phyloP scores from a whole-genome alignment of 192 early-diverging fungal species.

The Coemansia sp. region DNA sequence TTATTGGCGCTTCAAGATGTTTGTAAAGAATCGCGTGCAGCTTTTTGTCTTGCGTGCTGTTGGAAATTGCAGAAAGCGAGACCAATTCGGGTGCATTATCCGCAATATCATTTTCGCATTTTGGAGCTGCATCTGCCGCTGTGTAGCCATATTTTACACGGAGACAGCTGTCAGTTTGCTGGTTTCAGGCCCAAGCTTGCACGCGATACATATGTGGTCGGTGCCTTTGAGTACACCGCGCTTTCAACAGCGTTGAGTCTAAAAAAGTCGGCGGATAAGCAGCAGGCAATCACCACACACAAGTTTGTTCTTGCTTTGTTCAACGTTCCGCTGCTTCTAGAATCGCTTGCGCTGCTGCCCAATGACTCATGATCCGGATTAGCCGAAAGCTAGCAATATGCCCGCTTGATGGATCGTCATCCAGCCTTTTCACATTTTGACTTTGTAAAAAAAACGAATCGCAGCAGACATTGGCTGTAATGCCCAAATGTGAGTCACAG shows the following conservation, averaged over 20 bases:
- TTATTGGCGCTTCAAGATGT: neutral
- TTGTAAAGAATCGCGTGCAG: neutral
- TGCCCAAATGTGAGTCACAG: slow-evolving; percentile 1
- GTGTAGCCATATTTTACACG: no score
- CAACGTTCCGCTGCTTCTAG: no score
- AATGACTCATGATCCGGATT: neutral
- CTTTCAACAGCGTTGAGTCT: no score
- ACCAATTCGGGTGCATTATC: slow-evolving; percentile 5
- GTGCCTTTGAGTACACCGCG: no score
- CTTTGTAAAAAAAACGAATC: neutral
- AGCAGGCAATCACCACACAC: no score
- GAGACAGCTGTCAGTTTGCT: no score
- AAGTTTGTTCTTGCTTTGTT: no score
- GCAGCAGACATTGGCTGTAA: neutral
- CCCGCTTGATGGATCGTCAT: neutral
- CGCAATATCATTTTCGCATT: neutral
- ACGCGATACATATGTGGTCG: no score
- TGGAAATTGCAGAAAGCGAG: neutral
- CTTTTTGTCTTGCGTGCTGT: neutral
- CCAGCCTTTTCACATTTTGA: neutral
- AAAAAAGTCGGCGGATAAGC: no score
- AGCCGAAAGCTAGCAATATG: neutral
- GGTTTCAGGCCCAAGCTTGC: no score
- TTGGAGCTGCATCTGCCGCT: no score
- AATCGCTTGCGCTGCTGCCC: neutral